Evolutionary conservation across 805 yeast species (phyloP).

Genomic region (Candida glaebosa): DNA sequence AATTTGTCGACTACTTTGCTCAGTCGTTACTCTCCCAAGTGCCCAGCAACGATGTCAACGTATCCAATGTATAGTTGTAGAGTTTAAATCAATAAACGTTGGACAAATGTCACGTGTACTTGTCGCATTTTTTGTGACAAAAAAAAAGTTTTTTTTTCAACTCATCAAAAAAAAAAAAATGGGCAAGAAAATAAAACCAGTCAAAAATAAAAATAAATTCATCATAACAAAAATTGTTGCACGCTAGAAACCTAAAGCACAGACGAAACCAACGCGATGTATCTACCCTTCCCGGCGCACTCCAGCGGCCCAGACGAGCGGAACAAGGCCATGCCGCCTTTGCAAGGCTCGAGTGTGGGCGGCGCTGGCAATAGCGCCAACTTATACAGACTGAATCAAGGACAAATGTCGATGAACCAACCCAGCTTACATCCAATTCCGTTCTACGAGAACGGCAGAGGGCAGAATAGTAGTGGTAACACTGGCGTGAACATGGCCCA

Average conservation of each 20-base stretch:
- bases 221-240: neutral
- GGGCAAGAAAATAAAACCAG: neutral
- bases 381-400: neutral
- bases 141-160: too few species aligned
- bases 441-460: neutral
- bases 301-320: neutral
- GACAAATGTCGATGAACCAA: constrained; percentile 4
- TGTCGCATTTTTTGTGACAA: too few species aligned
- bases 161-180: neutral
- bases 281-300: constrained; percentile 10
- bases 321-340: neutral
- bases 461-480: neutral
- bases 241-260: neutral
- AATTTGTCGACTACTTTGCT: constrained; percentile 33
- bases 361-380: constrained; percentile 1
- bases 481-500: neutral
- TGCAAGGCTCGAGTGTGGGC: constrained; percentile 4
- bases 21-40: constrained; percentile 29
- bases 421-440: neutral
- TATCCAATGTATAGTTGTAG: constrained; percentile 1
- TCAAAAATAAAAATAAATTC: neutral
- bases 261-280: constrained; percentile 6
- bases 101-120: too few species aligned
- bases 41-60: constrained; percentile 16
- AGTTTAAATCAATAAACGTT: too few species aligned